These are phyloP conservation scores for Aspergillus unguis DNA, from an alignment of 2,329 filamentous ascomycete genomes.

Conservation along the genomic window DNA sequence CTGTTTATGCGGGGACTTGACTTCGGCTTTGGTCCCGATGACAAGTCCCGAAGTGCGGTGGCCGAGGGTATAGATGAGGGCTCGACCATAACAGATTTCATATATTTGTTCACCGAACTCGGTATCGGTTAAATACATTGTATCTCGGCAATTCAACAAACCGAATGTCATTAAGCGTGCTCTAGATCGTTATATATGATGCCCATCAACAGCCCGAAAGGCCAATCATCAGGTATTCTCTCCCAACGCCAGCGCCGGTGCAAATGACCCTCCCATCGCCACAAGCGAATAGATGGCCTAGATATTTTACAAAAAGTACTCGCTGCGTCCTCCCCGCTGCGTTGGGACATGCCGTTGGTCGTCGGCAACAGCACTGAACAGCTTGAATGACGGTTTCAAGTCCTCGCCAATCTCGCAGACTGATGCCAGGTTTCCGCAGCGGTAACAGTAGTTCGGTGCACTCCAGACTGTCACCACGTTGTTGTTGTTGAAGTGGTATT, in stretches of 20 bases:
- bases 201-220: conserved; percentile 21
- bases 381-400: conserved; percentile 79
- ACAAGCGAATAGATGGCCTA: conserved; percentile 27
- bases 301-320: conserved; percentile 46
- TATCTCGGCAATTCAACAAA: neutral
- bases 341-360: conserved; percentile 46
- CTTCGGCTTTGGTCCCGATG: too few relatives aligned
- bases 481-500: conserved; percentile 93
- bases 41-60: too few relatives aligned
- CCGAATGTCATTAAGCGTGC: conserved; percentile 30
- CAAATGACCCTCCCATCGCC: conserved; percentile 29
- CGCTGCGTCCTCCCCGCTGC: conserved; percentile 45
- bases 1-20: too few relatives aligned
- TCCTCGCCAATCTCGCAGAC: conserved; percentile 90
- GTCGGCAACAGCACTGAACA: conserved; percentile 47
- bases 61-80: too few relatives aligned
- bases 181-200: conserved; percentile 38
- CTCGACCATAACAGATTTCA: too few relatives aligned
- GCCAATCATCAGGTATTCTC: conserved; percentile 16
- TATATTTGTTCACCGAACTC: too few relatives aligned
- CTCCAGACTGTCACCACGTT: conserved; percentile 80
- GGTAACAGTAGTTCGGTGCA: conserved; percentile 94
- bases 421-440: conserved; percentile 84
- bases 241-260: conserved; percentile 37
- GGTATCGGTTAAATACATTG: too few relatives aligned